These are phyloP conservation scores for Cardamine occulta DNA, from an alignment of 345 rosid genomes.

Conservation along the genomic window DNA sequence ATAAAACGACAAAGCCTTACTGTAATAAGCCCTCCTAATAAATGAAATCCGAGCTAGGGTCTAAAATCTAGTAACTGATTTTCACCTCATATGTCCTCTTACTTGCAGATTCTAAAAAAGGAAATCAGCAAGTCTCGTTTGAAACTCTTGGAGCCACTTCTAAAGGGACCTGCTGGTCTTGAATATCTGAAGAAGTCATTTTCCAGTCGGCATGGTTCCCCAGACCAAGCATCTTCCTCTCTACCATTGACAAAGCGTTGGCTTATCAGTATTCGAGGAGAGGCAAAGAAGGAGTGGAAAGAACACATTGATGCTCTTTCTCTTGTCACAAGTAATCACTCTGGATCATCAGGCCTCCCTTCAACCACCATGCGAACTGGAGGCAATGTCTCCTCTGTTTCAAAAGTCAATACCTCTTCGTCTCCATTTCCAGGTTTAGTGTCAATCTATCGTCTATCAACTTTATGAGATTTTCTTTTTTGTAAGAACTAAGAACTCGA, in stretches of 20 bases:
- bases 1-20: not conserved
- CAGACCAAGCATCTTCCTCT: conserved; percentile 53
- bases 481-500: not conserved
- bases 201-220: conserved; percentile 56
- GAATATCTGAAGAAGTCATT: conserved; percentile 81
- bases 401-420: conserved; percentile 38
- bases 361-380: conserved; percentile 73
- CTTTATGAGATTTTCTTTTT: not conserved
- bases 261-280: conserved; percentile 60
- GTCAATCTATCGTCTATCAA: conserved; percentile 15
- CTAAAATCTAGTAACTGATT: not conserved
- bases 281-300: conserved; percentile 72
- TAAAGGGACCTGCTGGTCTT: conserved; percentile 86
- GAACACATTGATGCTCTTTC: conserved; percentile 65
- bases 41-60: not conserved
- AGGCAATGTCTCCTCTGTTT: conserved; percentile 56
- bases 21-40: not conserved
- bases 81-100: conserved; percentile 5
- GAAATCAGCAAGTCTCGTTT: conserved; percentile 85
- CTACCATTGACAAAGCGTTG: conserved; percentile 65
- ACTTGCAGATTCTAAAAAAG: conserved; percentile 60
- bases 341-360: conserved; percentile 58
- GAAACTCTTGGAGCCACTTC: conserved; percentile 73
- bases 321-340: conserved; percentile 41
- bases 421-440: conserved; percentile 50